Percentiles rank a stretch among this genome's conserved stretches.
Evolutionary conservation across 306 rosid genomes (phyloP).

Genomic region (Rosa multiflora): DNA sequence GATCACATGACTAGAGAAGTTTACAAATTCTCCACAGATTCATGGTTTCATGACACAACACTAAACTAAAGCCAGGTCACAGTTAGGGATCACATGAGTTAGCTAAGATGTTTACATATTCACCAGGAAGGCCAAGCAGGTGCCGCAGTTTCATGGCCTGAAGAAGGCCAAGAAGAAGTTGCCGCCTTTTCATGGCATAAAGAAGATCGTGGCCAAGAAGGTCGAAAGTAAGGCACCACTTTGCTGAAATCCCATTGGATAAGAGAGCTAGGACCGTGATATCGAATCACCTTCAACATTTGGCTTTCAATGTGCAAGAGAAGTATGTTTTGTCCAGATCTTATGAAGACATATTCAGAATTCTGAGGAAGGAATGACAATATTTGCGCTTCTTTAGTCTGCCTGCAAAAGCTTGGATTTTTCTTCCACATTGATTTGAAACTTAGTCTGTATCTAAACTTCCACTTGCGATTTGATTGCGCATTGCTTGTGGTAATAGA

Average conservation of each 20-base stretch:
- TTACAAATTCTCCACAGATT: neutral
- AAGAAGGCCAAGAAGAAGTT: neutral
- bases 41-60: neutral
- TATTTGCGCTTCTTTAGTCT: conserved; percentile 57
- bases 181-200: neutral
- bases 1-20: neutral
- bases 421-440: conserved; percentile 60
- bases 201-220: conserved; percentile 59
- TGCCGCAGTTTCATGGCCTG: neutral
- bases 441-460: conserved; percentile 41
- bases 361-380: conserved; percentile 57
- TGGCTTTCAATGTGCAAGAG: conserved; percentile 46
- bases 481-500: conserved; percentile 30
- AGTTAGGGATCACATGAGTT: conserved; percentile 10
- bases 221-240: conserved; percentile 65
- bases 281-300: conserved; percentile 40
- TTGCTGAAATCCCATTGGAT: conserved; percentile 66
- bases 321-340: conserved; percentile 52
- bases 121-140: conserved; percentile 10
- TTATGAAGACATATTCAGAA: conserved; percentile 54
- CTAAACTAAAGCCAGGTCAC: neutral
- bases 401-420: conserved; percentile 40
- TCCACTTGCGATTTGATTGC: conserved; percentile 43
- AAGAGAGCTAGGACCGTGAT: conserved; percentile 52
- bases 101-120: neutral